Conservation (phyloP, 129 eudicot species). For the Sambucus nigra region DNA sequence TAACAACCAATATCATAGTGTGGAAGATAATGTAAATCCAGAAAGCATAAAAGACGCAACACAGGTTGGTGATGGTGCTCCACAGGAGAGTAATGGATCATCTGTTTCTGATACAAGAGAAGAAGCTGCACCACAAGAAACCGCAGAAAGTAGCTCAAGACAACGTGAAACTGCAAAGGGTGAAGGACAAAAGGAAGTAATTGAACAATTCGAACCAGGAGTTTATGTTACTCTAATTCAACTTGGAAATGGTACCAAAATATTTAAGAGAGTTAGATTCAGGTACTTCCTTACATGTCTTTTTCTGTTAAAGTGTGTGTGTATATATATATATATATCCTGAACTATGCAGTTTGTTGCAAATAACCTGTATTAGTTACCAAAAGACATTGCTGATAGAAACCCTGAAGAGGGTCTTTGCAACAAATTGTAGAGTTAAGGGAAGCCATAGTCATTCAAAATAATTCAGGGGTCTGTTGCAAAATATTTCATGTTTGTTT, state of each 20-base stretch:
- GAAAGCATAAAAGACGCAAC: conserved; percentile 15
- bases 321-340: too few relatives aligned
- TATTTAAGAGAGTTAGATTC: conserved; percentile 77
- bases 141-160: conserved; percentile 5
- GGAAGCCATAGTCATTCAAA: too few relatives aligned
- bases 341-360: too few relatives aligned
- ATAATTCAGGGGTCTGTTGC: too few relatives aligned
- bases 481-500: too few relatives aligned
- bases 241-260: conserved; percentile 47
- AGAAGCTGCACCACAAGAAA: conserved; percentile 13
- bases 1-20: conserved; percentile 15
- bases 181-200: conserved; percentile 49
- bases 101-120: conserved; percentile 23
- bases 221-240: conserved; percentile 62
- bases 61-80: conserved; percentile 20
- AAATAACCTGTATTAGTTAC: too few relatives aligned
- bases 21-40: conserved; percentile 24
- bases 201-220: conserved; percentile 86
- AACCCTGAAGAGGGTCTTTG: too few relatives aligned
- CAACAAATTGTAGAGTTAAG: too few relatives aligned
- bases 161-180: conserved; percentile 16
- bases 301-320: too few relatives aligned
- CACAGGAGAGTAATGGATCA: conserved; percentile 23
- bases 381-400: too few relatives aligned
- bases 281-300: too few relatives aligned